Evolutionary conservation across 2,329 filamentous ascomycete genomes (phyloP), one percentile per base, ranked within the genome.

Genomic region (Aspergillus tanneri): DNA sequence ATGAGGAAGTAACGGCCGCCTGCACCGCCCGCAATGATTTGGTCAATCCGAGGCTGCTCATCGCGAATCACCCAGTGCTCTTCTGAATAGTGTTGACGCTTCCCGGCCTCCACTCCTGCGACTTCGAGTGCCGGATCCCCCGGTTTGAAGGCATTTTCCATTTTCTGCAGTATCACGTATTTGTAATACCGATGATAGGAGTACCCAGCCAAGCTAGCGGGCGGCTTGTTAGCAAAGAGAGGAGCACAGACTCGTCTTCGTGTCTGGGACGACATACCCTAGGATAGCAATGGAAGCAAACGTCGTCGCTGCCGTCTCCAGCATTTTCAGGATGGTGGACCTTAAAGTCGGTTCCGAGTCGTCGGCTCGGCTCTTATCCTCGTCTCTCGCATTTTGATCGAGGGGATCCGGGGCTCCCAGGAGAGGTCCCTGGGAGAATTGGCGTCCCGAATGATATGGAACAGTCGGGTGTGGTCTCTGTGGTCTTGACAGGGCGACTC

Each of bases 71-170:
- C 84, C 93, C 93, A 96, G 60, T 88, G 84, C 57, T 86, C 78
- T 25, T 77, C 69, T 10, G 65, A 58, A 24, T 59, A 58, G 27
- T 69, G 67, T 53, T 72, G 56, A 21, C 68, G 64, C 36, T 70
- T 66, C n/a, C 63, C 66, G 6, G 63, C 56, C 19, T 63, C 60
- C 23, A 70, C 67, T 16, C 87, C 86, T 2, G 90, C 90, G 37
- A 96, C 75, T 48, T 88, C 91, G 14, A 92, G 81, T 21, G 92
- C 90, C 1, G 90, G 91, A 66, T 99, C 93, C 9, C 93, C 93
- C 1, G 91, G 90, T 49, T 87, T 80, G 69, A 99, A 99, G 19
- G 93, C 93, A 59, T 87, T 86, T 57, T 88, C 83, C 78, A 99
- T 97, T 72, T 99, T 99, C 56, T 84, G 75, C n/a, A 97, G 75